Percentiles rank a stretch among this genome's conserved stretches.
These are phyloP conservation scores for Apostasia ramifera DNA, from an alignment of 106 monocot genomes.

Conservation along the genomic window DNA sequence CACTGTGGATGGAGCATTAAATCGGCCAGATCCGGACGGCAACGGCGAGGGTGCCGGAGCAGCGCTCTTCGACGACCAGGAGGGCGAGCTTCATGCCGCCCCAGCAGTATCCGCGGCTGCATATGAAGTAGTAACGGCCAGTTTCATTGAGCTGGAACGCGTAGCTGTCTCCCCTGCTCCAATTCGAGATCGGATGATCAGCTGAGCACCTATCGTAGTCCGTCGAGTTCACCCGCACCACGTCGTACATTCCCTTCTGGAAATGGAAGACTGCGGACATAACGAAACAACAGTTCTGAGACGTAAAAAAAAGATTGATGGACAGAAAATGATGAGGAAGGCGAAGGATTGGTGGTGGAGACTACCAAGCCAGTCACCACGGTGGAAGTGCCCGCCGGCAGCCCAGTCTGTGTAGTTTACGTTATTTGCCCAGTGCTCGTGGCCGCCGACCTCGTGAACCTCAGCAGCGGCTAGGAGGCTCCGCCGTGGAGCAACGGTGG, in stretches of 20 bases:
- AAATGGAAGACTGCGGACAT: conserved; percentile 16
- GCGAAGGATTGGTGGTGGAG: not conserved
- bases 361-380: conserved; percentile 31
- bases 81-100: conserved; percentile 34
- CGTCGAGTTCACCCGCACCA: conserved; percentile 26
- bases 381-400: conserved; percentile 18
- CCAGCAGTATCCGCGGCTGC: conserved; percentile 34
- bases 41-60: not conserved
- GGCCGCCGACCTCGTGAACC: too few relatives aligned
- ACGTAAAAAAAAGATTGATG: too few relatives aligned
- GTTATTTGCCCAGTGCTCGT: conserved; percentile 14
- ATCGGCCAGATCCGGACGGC: not conserved
- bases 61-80: conserved; percentile 7
- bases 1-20: too few relatives aligned
- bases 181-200: conserved; percentile 19
- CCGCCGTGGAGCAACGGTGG: too few relatives aligned
- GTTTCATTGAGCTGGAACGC: conserved; percentile 24
- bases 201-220: conserved; percentile 20
- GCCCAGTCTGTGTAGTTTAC: conserved; percentile 35
- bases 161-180: conserved; percentile 23
- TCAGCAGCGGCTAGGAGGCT: too few relatives aligned
- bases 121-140: conserved; percentile 29
- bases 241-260: conserved; percentile 32
- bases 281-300: too few relatives aligned
- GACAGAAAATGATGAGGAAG: not conserved